phyloP scores from a whole-genome alignment of 768 basidiomycete genomes.

The Lyophyllum shimeji region DNA sequence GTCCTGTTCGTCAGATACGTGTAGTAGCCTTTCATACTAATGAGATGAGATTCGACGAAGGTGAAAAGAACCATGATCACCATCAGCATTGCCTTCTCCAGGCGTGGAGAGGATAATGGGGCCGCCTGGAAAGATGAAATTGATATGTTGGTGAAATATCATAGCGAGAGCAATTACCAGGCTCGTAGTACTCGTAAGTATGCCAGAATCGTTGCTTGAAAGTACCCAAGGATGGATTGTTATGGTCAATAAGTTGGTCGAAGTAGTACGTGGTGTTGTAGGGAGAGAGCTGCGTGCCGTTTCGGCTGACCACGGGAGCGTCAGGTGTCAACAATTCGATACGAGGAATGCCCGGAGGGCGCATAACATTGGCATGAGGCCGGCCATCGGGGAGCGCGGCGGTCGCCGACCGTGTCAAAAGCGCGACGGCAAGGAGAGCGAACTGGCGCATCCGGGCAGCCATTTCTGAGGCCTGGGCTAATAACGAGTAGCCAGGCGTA shows the following conservation, averaged over 20 bases:
- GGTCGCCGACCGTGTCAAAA: conserved; percentile 19
- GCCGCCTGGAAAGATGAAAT: conserved; percentile 36
- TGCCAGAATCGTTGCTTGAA: conserved; percentile 78
- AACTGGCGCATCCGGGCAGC: conserved; percentile 16
- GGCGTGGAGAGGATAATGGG: conserved; percentile 68
- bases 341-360: conserved; percentile 35
- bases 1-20: conserved; percentile 65
- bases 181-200: conserved; percentile 64
- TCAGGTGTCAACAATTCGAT: conserved; percentile 25
- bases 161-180: conserved; percentile 29
- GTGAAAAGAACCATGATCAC: conserved; percentile 23
- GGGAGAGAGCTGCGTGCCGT: conserved; percentile 44
- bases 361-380: conserved; percentile 41
- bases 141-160: neutral
- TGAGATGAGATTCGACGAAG: conserved; percentile 3
- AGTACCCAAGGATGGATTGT: conserved; percentile 61
- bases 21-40: conserved; percentile 32
- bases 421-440: conserved; percentile 17
- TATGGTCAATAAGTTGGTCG: conserved; percentile 57
- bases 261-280: conserved; percentile 52
- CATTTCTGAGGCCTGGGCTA: conserved; percentile 1
- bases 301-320: conserved; percentile 38
- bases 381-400: conserved; percentile 39
- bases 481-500: neutral
- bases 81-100: conserved; percentile 59